Conservation (phyloP, 2,329 filamentous ascomycete species). For the Metarhizium anisopliae region DNA sequence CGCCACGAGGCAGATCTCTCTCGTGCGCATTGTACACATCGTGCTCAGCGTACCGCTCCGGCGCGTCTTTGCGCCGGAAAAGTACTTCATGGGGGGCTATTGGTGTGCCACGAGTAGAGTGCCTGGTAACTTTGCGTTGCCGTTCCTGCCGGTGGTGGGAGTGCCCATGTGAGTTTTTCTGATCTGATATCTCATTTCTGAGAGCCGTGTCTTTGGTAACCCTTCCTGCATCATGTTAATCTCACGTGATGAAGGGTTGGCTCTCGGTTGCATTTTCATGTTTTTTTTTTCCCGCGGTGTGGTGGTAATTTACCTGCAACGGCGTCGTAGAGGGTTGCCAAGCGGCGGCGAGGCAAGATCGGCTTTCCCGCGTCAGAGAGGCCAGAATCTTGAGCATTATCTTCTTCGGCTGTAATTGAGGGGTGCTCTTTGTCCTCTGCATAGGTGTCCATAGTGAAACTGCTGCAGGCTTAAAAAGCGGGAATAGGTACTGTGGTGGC, state of each 20-base stretch:
- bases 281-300: conserved; percentile 10
- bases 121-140: conserved; percentile 9
- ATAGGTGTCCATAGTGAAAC: neutral
- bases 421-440: conserved; percentile 2
- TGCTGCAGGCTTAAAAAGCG: neutral
- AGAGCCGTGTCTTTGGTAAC: conserved; percentile 16
- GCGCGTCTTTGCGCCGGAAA: conserved; percentile 56
- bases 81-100: conserved; percentile 63
- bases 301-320: conserved; percentile 46
- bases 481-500: neutral
- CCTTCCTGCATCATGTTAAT: conserved; percentile 21
- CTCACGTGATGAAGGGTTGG: conserved; percentile 7
- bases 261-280: neutral
- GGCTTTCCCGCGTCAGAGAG: conserved; percentile 7
- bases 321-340: conserved; percentile 60
- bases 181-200: conserved; percentile 9
- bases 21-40: conserved; percentile 64
- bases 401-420: conserved; percentile 3
- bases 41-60: conserved; percentile 58
- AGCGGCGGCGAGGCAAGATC: conserved; percentile 13
- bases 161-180: neutral
- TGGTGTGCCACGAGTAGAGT: conserved; percentile 18
- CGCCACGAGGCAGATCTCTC: conserved; percentile 37
- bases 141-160: neutral
- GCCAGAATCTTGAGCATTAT: conserved; percentile 2